Percentiles rank a stretch among this genome's conserved stretches.
Conservation (phyloP, 352 stramenopile genomes). For the Pythium myriotylum region DNA sequence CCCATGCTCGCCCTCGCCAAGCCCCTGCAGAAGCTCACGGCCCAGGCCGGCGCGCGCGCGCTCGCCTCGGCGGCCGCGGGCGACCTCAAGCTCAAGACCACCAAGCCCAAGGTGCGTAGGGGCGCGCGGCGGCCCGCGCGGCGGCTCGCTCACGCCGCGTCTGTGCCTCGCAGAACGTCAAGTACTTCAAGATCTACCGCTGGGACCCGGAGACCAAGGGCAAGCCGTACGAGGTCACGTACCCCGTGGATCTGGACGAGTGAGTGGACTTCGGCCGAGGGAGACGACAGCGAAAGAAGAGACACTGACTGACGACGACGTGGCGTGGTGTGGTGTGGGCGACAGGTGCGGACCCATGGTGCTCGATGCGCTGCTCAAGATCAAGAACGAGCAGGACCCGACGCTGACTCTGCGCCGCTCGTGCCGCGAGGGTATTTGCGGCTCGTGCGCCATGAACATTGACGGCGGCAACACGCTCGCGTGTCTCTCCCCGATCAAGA, state of each 20-base stretch:
- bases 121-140: neutral
- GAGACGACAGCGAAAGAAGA: too few species aligned
- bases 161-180: slow-evolving; percentile 85
- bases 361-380: slow-evolving; percentile 99
- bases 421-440: slow-evolving; percentile 99
- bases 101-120: slow-evolving; percentile 71
- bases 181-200: slow-evolving; percentile 99
- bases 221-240: slow-evolving; percentile 96
- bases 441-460: slow-evolving; percentile 99
- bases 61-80: slow-evolving; percentile 55
- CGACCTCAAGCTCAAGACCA: slow-evolving; percentile 75
- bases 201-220: slow-evolving; percentile 96
- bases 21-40: slow-evolving; percentile 36
- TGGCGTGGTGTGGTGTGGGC: neutral
- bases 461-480: slow-evolving; percentile 98
- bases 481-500: slow-evolving; percentile 97
- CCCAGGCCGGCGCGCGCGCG: slow-evolving; percentile 48
- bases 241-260: slow-evolving; percentile 97
- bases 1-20: slow-evolving; percentile 30
- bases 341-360: slow-evolving; percentile 97
- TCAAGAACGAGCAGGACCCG: slow-evolving; percentile 99
- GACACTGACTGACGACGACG: too few species aligned
- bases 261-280: slow-evolving; percentile 59
- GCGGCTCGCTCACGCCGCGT: neutral
- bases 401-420: slow-evolving; percentile 98